phyloP scores from a whole-genome alignment of 2,329 filamentous ascomycete genomes.

The Hymenoscyphus repandus region DNA sequence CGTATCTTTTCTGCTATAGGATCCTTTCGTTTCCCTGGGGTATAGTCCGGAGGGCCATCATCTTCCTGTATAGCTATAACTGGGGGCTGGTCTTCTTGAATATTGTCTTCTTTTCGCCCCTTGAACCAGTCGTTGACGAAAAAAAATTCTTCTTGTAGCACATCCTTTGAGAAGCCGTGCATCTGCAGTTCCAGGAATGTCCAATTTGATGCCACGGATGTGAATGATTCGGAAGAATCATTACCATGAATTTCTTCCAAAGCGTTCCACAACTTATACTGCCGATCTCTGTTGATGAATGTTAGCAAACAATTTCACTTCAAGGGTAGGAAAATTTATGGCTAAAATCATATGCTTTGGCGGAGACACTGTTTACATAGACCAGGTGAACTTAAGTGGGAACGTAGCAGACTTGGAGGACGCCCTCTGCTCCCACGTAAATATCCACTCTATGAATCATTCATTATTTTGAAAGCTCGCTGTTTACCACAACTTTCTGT shows the following conservation, averaged over 20 bases:
- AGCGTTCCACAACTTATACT: constrained; percentile 7
- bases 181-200: constrained; percentile 11
- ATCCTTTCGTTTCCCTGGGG: constrained; percentile 3
- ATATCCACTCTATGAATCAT: no score
- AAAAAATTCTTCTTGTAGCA: constrained; percentile 17
- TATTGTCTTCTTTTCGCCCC: constrained; percentile 6
- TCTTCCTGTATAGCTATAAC: neutral
- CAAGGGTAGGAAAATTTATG: neutral
- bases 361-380: no score
- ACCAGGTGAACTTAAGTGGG: no score
- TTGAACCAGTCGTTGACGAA: constrained; percentile 19
- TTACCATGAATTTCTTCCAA: constrained; percentile 10
- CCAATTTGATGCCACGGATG: constrained; percentile 13
- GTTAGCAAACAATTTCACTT: neutral
- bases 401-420: no score
- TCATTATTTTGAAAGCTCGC: no score
- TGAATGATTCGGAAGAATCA: constrained; percentile 5
- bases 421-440: no score
- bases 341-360: no score
- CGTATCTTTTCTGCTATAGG: constrained; percentile 10
- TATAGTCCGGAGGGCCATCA: constrained; percentile 14
- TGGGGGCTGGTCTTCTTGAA: neutral
- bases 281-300: constrained; percentile 3
- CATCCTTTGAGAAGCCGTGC: constrained; percentile 11
- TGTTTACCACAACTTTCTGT: no score